Evolutionary conservation across 2,329 filamentous ascomycete species (phyloP), one percentile per base, ranked within the genome.

Genomic region (Aspergillus sp.): DNA sequence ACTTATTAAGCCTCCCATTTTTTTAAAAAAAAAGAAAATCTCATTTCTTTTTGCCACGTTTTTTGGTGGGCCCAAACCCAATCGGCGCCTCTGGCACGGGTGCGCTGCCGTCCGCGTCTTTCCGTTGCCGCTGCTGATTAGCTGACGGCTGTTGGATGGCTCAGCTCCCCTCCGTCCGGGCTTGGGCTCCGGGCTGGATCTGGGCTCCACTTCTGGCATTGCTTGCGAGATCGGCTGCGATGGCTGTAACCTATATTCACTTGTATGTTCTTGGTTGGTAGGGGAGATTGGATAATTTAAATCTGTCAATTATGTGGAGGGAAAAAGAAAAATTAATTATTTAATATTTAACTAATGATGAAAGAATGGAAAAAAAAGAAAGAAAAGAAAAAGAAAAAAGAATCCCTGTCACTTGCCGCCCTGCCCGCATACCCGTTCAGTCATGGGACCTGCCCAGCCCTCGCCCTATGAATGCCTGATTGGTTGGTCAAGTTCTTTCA

Each of bases 81-180:
- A 49, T 51, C 51, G 51, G 51, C 42, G 35, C 39, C 19, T 22
- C 19, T 22, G 19, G 19, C 19, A 22, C 19, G 19, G 41, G 36
- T 53, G 51, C 51, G 51, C 51, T 53, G 44, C 49, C 49, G 51
- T 52, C 50, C 51, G 51, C 48, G 40, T 51, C 47, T 51, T 52
- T 53, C 51, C 51, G 51, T 45, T 49, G 43, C 43, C 40, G 36
- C 49, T 34, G 14, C 17, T n/a, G n/a, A n/a, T n/a, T n/a, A n/a
- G n/a, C n/a, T n/a, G n/a, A n/a, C n/a, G n/a, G n/a, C n/a, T n/a
- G n/a, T n/a, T n/a, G n/a, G n/a, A n/a, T n/a, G n/a, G n/a, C n/a
- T n/a, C n/a, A n/a, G n/a, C n/a, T n/a, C n/a, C n/a, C n/a, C n/a
- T n/a, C n/a, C n/a, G n/a, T n/a, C n/a, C n/a, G n/a, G n/a, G n/a